Percentiles rank a stretch among this genome's conserved stretches.
phyloP scores from a whole-genome alignment of 495 filamentous ascomycete genomes.

The Choiromyces venosus region DNA sequence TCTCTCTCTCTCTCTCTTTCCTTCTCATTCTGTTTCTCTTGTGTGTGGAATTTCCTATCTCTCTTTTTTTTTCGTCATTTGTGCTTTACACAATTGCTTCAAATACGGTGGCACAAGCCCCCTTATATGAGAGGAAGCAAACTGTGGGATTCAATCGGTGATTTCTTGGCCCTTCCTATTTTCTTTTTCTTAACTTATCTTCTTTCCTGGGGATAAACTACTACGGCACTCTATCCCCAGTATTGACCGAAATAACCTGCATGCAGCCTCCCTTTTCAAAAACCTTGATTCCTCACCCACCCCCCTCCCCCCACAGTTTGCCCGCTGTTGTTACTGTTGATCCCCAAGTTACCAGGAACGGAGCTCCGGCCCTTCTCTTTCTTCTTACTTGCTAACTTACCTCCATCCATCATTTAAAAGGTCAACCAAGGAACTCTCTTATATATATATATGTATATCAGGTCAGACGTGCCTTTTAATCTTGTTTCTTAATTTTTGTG shows the following conservation, averaged over 20 bases:
- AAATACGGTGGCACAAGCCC: neutral
- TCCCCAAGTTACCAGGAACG: slow-evolving; percentile 20
- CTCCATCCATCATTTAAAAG: slow-evolving; percentile 27
- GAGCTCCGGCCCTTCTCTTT: slow-evolving; percentile 22
- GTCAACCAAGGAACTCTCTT: slow-evolving; percentile 24
- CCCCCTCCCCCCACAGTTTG: slow-evolving; percentile 33
- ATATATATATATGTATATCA: slow-evolving; percentile 35
- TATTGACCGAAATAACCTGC: neutral
- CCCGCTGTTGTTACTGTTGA: slow-evolving; percentile 14
- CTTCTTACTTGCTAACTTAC: slow-evolving; percentile 33
- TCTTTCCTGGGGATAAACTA: no score
- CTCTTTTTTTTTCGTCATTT: neutral
- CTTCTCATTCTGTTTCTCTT: neutral
- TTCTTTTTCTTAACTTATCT: neutral
- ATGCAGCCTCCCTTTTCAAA: slow-evolving; percentile 18
- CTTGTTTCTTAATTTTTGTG: slow-evolving; percentile 4
- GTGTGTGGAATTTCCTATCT: neutral
- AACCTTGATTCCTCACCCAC: no score
- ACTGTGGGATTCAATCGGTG: neutral
- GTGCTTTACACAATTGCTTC: neutral
- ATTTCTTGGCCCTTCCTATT: neutral
- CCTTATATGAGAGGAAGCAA: neutral
- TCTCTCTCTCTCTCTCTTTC: neutral
- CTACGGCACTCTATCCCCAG: neutral
- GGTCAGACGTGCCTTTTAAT: slow-evolving; percentile 9